phyloP scores from a whole-genome alignment of 2,329 filamentous ascomycete species.

The Trichoderma harzianum region DNA sequence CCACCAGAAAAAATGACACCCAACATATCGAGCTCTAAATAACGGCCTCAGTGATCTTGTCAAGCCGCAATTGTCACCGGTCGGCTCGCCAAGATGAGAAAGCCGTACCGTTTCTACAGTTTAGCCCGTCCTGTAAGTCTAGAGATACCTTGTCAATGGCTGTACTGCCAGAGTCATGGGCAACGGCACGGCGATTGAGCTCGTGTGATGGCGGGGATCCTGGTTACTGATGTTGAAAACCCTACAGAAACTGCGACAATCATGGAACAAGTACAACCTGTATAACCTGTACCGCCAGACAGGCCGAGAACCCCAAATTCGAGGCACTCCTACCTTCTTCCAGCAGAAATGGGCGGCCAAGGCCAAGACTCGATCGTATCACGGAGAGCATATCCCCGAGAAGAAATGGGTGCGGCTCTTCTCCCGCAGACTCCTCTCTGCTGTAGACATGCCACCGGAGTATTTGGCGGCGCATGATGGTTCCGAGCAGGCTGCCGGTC shows the following conservation, averaged over 20 bases:
- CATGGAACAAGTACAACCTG: constrained; percentile 97
- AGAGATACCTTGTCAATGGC: not conserved
- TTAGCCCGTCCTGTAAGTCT: constrained; percentile 61
- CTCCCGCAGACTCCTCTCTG: constrained; percentile 71
- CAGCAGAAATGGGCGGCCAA: constrained; percentile 98
- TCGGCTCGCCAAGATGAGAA: constrained; percentile 46
- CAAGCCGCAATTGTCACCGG: constrained; percentile 18
- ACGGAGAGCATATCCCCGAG: constrained; percentile 92
- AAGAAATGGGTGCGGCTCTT: constrained; percentile 95
- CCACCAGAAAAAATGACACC: constrained; percentile 17
- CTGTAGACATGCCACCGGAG: constrained; percentile 77
- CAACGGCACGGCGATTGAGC: not conserved
- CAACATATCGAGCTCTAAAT: constrained; percentile 12
- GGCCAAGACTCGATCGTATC: constrained; percentile 77
- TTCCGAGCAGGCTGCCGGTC: constrained; percentile 74
- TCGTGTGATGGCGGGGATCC: constrained; percentile 7
- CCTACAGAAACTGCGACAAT: constrained; percentile 80
- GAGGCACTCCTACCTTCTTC: constrained; percentile 68
- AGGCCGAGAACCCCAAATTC: constrained; percentile 32
- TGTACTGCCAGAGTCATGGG: not conserved
- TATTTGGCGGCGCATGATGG: constrained; percentile 82
- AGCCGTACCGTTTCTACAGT: constrained; percentile 61
- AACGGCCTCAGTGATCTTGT: constrained; percentile 9
- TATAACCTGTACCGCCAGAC: constrained; percentile 67
- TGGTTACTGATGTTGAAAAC: not conserved